phyloP scores from a whole-genome alignment of 768 basidiomycete species.

The Leucocoprinus birnbaumii region DNA sequence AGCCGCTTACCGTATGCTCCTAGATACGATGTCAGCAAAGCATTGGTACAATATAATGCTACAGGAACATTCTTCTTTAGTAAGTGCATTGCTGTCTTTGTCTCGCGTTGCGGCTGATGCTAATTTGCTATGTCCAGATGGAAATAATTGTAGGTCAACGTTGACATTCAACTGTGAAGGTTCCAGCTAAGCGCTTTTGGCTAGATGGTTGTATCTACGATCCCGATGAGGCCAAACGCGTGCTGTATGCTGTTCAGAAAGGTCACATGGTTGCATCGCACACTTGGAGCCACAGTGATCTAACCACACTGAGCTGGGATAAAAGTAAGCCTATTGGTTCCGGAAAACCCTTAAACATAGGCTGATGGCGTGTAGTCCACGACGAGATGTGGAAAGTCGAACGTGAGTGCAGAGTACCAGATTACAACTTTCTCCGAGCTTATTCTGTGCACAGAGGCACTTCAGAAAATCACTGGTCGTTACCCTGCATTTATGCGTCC shows the following conservation, averaged over 20 bases:
- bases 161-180: not conserved
- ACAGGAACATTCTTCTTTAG: constrained; percentile 45
- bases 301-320: constrained; percentile 36
- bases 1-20: not conserved
- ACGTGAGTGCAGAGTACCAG: constrained; percentile 23
- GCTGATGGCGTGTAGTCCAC: constrained; percentile 27
- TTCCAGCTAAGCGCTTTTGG: not conserved
- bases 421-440: not conserved
- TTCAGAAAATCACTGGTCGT: constrained; percentile 38
- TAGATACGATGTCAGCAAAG: constrained; percentile 34
- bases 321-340: constrained; percentile 26
- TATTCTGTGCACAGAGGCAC: constrained; percentile 27
- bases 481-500: constrained; percentile 47
- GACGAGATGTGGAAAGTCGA: constrained; percentile 44
- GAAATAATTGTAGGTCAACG: constrained; percentile 33
- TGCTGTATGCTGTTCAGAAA: constrained; percentile 33
- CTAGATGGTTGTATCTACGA: constrained; percentile 39
- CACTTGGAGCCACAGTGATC: constrained; percentile 41
- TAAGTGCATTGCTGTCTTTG: constrained; percentile 17
- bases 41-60: constrained; percentile 29
- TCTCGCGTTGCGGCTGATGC: not conserved
- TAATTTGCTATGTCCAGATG: constrained; percentile 22
- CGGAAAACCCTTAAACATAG: too few relatives aligned
- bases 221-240: constrained; percentile 25
- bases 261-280: constrained; percentile 45